Evolutionary conservation across 345 rosid species (phyloP), one percentile per base, ranked within the genome.

Genomic region (Eucalyptus rudis): DNA sequence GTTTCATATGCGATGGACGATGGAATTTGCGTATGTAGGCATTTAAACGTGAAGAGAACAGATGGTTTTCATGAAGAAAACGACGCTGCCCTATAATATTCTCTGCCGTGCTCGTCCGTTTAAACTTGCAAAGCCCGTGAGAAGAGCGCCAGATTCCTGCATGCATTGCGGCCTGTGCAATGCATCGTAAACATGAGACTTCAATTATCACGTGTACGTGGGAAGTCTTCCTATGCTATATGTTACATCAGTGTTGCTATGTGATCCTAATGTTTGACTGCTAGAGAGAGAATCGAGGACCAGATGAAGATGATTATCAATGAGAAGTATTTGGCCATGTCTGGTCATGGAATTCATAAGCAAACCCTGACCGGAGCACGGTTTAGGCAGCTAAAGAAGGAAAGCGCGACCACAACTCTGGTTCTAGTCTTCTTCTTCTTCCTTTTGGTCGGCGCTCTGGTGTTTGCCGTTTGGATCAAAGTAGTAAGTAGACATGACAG

Each of bases 381-480:
- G 10, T 89, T 87, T 66, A 22, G 52, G 49, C 90, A 89, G 52
- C 44, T 87, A 8, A 54, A 68, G 88, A 89, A 80, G 58, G 80
- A 54, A 45, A 87, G 88, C 7, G n/a, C 59, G 8, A 22, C 86
- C 20, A 17, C 81, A 9, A 31, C 86, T 43, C 86, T 87, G 68
- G 3, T 89, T 79, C 27, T 92, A 90, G 10, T 86, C 90, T 49
- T 91, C 64, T 49, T 91, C 79, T 13, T 90, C 87, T 86, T 92
- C 81, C 88, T 93, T 87, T 25, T 90, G 45, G 86, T 86, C 89
- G 90, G 92, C 64, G 91, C 91, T 83, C 76, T 89, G 87, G 27
- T 86, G 85, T 86, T 89, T 90, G 81, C 93, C 12, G 49, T 86
- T 22, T 87, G 88, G 86, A 56, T 87, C 43, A 36, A 45, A 27